Evolutionary conservation across 352 stramenopile genomes (phyloP), one percentile per base, ranked within the genome.

Genomic region (Globisporangium emineosum): DNA sequence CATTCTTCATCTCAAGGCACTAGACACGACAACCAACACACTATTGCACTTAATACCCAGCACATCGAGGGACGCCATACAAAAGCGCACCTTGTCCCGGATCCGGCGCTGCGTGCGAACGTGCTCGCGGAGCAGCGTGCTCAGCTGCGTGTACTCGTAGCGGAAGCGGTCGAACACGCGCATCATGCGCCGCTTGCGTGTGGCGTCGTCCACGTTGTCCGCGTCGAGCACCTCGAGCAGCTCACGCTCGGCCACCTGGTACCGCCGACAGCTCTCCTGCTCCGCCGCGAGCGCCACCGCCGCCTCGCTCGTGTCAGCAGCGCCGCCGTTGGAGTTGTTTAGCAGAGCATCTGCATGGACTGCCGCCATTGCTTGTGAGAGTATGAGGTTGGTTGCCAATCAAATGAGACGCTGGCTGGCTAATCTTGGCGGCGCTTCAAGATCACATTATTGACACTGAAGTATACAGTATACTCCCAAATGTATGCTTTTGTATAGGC

Each of bases 1-100:
- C 76, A 50, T 85, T 84, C 64, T 90, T 90, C 62, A 90, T 86
- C 62, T 88, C 73, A 21, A 82, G 33, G 56, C 81, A 90, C 70
- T 84, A 55, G 13, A 55, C n/a, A n/a, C n/a, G n/a, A 2, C 9
- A 40, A 9, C 33, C 33, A 15, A 9, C 13, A 12, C 9, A n/a
- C 8, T n/a, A n/a, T n/a, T n/a, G n/a, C n/a, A n/a, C n/a, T n/a
- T n/a, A n/a, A n/a, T n/a, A n/a, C n/a, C n/a, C n/a, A n/a, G n/a
- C n/a, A n/a, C n/a, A n/a, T n/a, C n/a, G n/a, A n/a, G n/a, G n/a
- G 27, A 57, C 27, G 8, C 21, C 30, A 5, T 15, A 45, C 19
- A 2, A 9, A 37, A 49, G 10, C 21, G 12, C 42, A 82, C 76
- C 66, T 90, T 90, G 37, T 86, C 76, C 74, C 86, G 77, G 42